These are phyloP conservation scores for Aspergillus affinis DNA, from an alignment of 495 filamentous ascomycete genomes.

Conservation along the genomic window DNA sequence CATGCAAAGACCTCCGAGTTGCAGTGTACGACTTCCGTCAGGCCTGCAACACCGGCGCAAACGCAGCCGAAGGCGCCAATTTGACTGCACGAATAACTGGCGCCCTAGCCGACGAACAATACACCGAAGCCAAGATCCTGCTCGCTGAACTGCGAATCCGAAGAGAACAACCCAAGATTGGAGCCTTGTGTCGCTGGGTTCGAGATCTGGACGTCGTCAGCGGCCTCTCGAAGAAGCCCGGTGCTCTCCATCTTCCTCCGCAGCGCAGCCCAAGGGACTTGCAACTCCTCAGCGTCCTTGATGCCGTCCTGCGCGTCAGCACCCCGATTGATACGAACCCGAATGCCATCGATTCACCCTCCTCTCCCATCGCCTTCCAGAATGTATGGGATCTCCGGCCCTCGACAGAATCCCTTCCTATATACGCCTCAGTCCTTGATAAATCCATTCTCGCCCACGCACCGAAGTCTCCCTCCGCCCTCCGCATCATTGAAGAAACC, in stretches of 20 bases:
- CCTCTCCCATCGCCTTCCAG: constrained; percentile 38
- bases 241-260: constrained; percentile 13
- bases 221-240: constrained; percentile 37
- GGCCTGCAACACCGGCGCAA: constrained; percentile 39
- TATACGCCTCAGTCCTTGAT: constrained; percentile 39
- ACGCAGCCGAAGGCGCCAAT: constrained; percentile 39
- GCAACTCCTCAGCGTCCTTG: constrained; percentile 34
- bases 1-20: constrained; percentile 39
- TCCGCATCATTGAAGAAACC: constrained; percentile 36
- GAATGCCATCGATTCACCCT: constrained; percentile 22
- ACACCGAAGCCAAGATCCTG: constrained; percentile 34
- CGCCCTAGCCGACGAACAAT: constrained; percentile 36
- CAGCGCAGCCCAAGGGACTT: constrained; percentile 29
- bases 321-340: constrained; percentile 34
- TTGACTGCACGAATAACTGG: constrained; percentile 41
- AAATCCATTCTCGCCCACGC: constrained; percentile 34
- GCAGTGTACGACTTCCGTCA: constrained; percentile 42
- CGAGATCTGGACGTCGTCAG: constrained; percentile 42
- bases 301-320: constrained; percentile 39
- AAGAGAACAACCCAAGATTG: constrained; percentile 38
- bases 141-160: constrained; percentile 41
- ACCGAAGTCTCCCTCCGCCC: constrained; percentile 27
- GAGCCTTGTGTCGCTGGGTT: constrained; percentile 42
- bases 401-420: constrained; percentile 24
- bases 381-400: constrained; percentile 42